phyloP scores from a whole-genome alignment of 1,139 yeast species.

The Ogataea hybrid region DNA sequence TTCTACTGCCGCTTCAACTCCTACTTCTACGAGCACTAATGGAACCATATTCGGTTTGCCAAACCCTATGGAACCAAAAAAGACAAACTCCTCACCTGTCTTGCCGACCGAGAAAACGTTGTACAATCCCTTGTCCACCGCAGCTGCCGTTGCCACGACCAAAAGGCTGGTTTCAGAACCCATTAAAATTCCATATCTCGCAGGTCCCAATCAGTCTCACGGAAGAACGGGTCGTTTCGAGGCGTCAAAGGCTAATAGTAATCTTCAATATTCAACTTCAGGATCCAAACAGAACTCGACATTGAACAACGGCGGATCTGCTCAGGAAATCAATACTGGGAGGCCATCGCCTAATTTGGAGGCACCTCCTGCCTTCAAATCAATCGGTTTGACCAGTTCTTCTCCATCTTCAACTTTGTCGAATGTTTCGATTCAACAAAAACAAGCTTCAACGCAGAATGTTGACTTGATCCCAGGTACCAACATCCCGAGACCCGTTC shows the following conservation, averaged over 20 bases:
- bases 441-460: no score
- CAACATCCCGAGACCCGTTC: no score
- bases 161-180: conserved; percentile 16
- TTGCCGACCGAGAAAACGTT: conserved; percentile 12
- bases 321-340: neutral
- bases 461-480: no score
- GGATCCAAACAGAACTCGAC: neutral
- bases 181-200: neutral
- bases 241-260: neutral
- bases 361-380: no score
- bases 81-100: conserved; percentile 21
- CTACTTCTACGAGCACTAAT: conserved; percentile 4
- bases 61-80: conserved; percentile 18
- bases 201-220: neutral
- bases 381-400: no score
- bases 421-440: no score
- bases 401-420: no score
- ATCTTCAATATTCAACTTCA: neutral
- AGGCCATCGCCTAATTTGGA: no score
- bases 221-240: neutral
- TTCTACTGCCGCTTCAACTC: conserved; percentile 1
- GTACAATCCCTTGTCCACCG: conserved; percentile 16
- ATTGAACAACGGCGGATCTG: neutral
- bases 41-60: conserved; percentile 24
- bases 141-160: conserved; percentile 25